These are phyloP conservation scores for Cucurbita moschata DNA, from an alignment of 306 rosid species.

Conservation along the genomic window DNA sequence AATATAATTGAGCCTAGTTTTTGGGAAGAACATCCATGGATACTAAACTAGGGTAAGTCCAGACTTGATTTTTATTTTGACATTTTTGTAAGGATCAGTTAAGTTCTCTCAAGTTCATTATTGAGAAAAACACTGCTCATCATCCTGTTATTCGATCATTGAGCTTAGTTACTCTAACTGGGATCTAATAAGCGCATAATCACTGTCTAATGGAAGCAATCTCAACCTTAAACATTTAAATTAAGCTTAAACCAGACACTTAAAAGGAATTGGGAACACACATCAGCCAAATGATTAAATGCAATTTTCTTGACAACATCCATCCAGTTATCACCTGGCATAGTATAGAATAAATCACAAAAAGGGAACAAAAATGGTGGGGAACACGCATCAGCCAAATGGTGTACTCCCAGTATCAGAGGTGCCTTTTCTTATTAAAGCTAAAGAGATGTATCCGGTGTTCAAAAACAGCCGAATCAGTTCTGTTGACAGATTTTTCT, in stretches of 20 bases:
- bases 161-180: no score
- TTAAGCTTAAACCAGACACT: not conserved
- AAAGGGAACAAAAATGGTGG: not conserved
- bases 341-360: not conserved
- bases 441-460: conserved; percentile 17
- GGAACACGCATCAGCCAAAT: conserved; percentile 16
- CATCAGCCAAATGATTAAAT: not conserved
- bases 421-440: conserved; percentile 43
- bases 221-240: no score
- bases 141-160: no score
- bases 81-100: no score
- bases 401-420: conserved; percentile 25
- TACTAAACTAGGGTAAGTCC: conserved; percentile 11
- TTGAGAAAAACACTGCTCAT: no score
- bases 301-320: not conserved
- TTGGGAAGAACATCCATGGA: conserved; percentile 44
- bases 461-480: conserved; percentile 20
- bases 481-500: conserved; percentile 19
- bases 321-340: conserved; percentile 10
- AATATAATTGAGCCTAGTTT: conserved; percentile 48
- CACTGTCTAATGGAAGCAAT: no score
- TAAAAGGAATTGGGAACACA: not conserved
- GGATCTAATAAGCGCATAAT: no score
- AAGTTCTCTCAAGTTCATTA: no score
- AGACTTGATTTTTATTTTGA: no score